Percentiles rank a stretch among this genome's conserved stretches.
These are phyloP conservation scores for Aspergillus cavernicola DNA, from an alignment of 495 filamentous ascomycete species.

Conservation along the genomic window DNA sequence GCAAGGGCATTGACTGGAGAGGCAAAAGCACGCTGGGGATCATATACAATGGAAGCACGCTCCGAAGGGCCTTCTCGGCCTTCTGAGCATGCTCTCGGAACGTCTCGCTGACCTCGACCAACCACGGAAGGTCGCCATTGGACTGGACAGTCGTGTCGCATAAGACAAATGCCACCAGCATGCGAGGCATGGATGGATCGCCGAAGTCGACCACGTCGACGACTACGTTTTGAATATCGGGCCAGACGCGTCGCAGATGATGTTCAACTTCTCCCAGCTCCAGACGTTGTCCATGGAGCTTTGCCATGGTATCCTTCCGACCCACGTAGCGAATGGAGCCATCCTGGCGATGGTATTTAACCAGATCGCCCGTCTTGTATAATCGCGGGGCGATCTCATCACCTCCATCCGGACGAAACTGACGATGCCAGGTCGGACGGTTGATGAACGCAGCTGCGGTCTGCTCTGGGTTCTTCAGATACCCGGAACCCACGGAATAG, in stretches of 20 bases:
- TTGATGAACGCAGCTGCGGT: background rate
- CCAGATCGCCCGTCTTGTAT: background rate
- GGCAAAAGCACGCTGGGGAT: too few relatives aligned
- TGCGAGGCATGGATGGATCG: background rate
- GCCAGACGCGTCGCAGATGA: background rate
- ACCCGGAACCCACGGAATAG: background rate
- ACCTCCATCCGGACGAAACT: background rate
- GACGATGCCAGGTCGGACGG: background rate
- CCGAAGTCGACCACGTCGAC: background rate
- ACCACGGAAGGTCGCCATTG: too few relatives aligned
- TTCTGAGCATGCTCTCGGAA: too few relatives aligned
- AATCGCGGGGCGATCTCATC: background rate
- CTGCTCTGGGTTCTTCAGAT: background rate
- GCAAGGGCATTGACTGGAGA: too few relatives aligned
- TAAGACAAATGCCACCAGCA: background rate
- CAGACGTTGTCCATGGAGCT: slow-evolving; percentile 33
- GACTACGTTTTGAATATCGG: background rate
- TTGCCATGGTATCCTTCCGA: slow-evolving; percentile 15
- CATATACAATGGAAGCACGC: too few relatives aligned
- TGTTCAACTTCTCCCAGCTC: slow-evolving; percentile 40
- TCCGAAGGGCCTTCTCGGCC: too few relatives aligned
- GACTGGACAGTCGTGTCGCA: too few relatives aligned
- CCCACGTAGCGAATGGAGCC: slow-evolving; percentile 9
- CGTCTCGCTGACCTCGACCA: too few relatives aligned
- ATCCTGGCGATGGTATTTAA: background rate